Conservation (phyloP, 2,329 filamentous ascomycete species). For the Phaeomoniella chlamydospora region DNA sequence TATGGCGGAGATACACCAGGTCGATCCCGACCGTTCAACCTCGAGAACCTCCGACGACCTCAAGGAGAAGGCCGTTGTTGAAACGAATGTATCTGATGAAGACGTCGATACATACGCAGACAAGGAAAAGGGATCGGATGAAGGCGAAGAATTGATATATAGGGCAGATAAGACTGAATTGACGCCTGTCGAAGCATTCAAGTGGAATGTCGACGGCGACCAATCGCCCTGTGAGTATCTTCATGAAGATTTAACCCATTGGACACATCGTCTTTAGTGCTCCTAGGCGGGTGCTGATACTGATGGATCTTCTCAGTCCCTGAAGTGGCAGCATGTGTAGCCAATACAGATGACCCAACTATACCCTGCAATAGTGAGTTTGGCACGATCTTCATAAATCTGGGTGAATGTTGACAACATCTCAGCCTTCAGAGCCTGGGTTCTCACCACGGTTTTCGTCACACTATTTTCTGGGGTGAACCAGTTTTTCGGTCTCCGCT, state of each 20-base stretch:
- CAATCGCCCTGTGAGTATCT: constrained; percentile 19
- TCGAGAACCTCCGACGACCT: not conserved
- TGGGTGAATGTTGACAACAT: not conserved
- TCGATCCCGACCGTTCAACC: too few species aligned
- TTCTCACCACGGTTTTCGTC: constrained; percentile 13
- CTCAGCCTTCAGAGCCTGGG: constrained; percentile 17
- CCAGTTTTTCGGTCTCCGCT: constrained; percentile 14
- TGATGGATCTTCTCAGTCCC: too few species aligned
- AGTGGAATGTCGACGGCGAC: constrained; percentile 22
- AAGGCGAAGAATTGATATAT: not conserved
- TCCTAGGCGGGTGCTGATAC: too few species aligned
- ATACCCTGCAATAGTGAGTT: constrained; percentile 17
- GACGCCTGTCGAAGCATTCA: constrained; percentile 19
- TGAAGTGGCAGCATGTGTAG: constrained; percentile 21
- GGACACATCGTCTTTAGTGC: too few species aligned
- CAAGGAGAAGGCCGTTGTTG: not conserved
- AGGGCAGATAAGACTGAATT: constrained; percentile 22
- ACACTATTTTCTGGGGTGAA: constrained; percentile 12
- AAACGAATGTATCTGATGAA: not conserved
- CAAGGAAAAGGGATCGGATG: too few species aligned
- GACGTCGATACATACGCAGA: not conserved
- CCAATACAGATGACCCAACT: constrained; percentile 19
- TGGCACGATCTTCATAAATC: not conserved
- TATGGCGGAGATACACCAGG: too few species aligned
- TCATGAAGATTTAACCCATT: not conserved